Base-by-base conservation (phyloP, 2,329 filamentous ascomycete genomes). In the Cryphonectria naterciae region DNA sequence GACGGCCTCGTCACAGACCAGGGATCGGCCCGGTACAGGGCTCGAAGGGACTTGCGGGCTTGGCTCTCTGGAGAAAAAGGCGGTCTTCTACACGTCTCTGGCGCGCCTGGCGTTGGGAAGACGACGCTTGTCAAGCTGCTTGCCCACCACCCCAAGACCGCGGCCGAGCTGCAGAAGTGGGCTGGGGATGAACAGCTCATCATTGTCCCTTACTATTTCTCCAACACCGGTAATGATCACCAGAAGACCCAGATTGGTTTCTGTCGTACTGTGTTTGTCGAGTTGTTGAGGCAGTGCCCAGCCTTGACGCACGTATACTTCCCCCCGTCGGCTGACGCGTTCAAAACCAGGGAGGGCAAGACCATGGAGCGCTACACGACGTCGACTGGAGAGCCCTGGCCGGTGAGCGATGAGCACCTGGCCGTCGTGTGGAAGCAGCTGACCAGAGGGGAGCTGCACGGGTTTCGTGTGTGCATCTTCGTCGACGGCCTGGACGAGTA, bases 91-190 rank as follows among this genome's bases (percentile, higher is more conserved):
- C 65, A 72, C n/a, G 72, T 74, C 28, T 73, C 73, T 1, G 71
- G 73, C 1, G 70, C 70, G 15, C 60, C 71, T 5, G 73, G 73
- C 11, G 67, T 67, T 0, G 73, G 73, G 1, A 74, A 74, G 56
- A 73, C 67, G 17, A 74, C 73, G 1, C 61, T 74, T 0, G 67
- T 74, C 67, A 74, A 73, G 46, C 67, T 71, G n/a, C 6, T 73
- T 1, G 68, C n/a, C 65, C 52, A 71, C 2, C 39, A 73, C 35
- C 64, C 43, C 22, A 58, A 65, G 17, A 62, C 62, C 6, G 56
- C 37, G 35, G 17, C 11, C 10, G 49, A 67, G 64, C 67, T 73
- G 32, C 43, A 63, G 22, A 25, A 52, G 6, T 74, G 73, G 71
- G 71, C 71, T 4, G 63, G 32, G 2, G 37, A 43, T 4, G 67